Base-by-base conservation (phyloP, 257 asterid genomes). In the Salvia miltiorrhiza region DNA sequence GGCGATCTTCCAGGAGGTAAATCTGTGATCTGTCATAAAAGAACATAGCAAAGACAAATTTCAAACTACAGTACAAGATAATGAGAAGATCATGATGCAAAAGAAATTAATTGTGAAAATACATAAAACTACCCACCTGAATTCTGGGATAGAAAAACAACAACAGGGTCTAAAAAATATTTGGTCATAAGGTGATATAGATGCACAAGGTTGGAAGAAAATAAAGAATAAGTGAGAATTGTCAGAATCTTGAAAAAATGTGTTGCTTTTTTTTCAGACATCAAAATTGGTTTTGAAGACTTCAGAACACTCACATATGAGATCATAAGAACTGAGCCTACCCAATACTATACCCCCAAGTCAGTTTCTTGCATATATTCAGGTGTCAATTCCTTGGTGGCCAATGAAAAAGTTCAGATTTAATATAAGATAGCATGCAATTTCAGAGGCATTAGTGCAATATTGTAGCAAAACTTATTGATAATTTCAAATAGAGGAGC, bases 1-100 rank as follows among this genome's bases (percentile, higher is more conserved):
- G 98, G 98, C 30, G 87, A 76, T 78, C 98, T 93, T 84, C 98
- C 35, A 33, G 97, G 97, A 69, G 97, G 98, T 78, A 90, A 79
- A 83, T 87, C 97, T 58, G 92, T 93, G 63, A 93, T 93, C 96
- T 93, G n/a, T 65, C 56, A 78, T 79, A 50, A 30, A 67, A 70
- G 37, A 75, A 53, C 59, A 26, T 45, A 32, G 24, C n/a, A 28
- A 62, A 72, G 44, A 63, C 0, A 37, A 13, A 33, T 3, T 28
- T 76, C 12, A 30, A 72, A 40, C 10, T 41, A 47, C 9, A 43
- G 23, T n/a, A n/a, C n/a, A n/a, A n/a, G n/a, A n/a, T n/a, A n/a
- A 54, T 19, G 69, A 40, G 39, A 40, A 26, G 1, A 53, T 7
- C 57, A 45, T 6, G 28, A 37, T 39, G 50, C 9, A 28, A 61